Percentiles rank a stretch among this genome's conserved stretches.
These are phyloP conservation scores for Lichtheimia corymbifera DNA, from an alignment of 371 early-diverging fungal genomes.

Conservation along the genomic window DNA sequence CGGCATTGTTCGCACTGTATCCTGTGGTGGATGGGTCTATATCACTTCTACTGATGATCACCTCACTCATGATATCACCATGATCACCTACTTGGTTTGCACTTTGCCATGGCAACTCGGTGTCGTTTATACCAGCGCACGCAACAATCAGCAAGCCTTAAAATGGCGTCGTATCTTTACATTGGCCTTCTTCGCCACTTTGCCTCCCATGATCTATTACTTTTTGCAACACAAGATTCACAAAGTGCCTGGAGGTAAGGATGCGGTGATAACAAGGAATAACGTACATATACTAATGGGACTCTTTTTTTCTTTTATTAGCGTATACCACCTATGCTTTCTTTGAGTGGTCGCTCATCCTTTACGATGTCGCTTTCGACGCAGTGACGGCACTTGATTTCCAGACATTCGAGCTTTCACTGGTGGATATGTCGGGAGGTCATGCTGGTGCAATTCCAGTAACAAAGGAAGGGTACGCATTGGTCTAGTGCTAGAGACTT, in stretches of 20 bases:
- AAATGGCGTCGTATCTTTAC: constrained; percentile 47
- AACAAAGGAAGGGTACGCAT: constrained; percentile 31
- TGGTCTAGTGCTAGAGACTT: constrained; percentile 1
- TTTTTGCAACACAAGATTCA: constrained; percentile 81
- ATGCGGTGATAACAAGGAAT: not conserved
- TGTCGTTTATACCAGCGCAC: constrained; percentile 47
- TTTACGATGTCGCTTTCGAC: constrained; percentile 81
- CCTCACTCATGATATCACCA: constrained; percentile 77
- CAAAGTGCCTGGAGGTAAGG: constrained; percentile 64
- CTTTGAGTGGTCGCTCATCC: constrained; percentile 82
- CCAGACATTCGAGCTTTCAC: constrained; percentile 52
- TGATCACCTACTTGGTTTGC: constrained; percentile 74
- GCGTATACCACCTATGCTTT: constrained; percentile 83
- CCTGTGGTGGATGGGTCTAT: constrained; percentile 83
- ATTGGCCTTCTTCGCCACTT: constrained; percentile 63
- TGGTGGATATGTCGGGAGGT: constrained; percentile 49
- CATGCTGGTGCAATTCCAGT: constrained; percentile 15
- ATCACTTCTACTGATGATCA: constrained; percentile 83
- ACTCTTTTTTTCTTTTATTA: constrained; percentile 15
- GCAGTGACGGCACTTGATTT: constrained; percentile 74
- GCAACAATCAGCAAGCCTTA: constrained; percentile 29
- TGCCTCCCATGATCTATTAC: constrained; percentile 77
- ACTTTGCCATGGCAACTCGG: constrained; percentile 79
- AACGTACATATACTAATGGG: not conserved
- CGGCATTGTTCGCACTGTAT: constrained; percentile 69